Conservation (phyloP, 2,329 filamentous ascomycete species). For the Mollisiaceae sp. region DNA sequence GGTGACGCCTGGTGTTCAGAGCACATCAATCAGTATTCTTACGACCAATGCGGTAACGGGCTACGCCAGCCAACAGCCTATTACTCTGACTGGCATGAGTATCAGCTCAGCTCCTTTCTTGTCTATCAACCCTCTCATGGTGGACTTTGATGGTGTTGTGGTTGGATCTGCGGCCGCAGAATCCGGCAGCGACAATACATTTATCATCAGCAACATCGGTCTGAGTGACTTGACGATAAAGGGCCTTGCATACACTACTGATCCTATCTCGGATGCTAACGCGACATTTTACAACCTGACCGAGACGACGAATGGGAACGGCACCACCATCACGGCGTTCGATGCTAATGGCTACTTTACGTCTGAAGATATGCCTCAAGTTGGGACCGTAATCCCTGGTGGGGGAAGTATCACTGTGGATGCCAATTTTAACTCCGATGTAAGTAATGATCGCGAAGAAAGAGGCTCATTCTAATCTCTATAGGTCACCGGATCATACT, state of each 20-base stretch:
- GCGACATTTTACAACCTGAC: slow-evolving; percentile 19
- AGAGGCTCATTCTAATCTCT: neutral
- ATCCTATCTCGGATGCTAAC: slow-evolving; percentile 15
- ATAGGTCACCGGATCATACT: slow-evolving; percentile 23
- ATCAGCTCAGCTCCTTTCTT: slow-evolving; percentile 42
- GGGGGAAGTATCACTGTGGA: slow-evolving; percentile 35
- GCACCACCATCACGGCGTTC: slow-evolving; percentile 1
- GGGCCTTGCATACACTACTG: slow-evolving; percentile 36
- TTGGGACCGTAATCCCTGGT: slow-evolving; percentile 33
- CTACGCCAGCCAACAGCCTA: slow-evolving; percentile 42
- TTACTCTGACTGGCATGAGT: slow-evolving; percentile 42
- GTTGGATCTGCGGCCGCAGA: slow-evolving; percentile 36
- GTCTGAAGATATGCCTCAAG: slow-evolving; percentile 22
- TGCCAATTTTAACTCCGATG: slow-evolving; percentile 34
- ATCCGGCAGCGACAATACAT: slow-evolving; percentile 34
- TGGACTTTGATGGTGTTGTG: slow-evolving; percentile 44
- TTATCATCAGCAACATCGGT: slow-evolving; percentile 43
- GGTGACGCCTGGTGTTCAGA: slow-evolving; percentile 40
- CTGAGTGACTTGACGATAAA: slow-evolving; percentile 40
- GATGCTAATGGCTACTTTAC: slow-evolving; percentile 21
- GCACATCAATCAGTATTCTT: slow-evolving; percentile 41
- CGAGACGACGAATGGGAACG: slow-evolving; percentile 5
- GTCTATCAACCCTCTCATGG: slow-evolving; percentile 39
- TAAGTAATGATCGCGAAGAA: slow-evolving; percentile 8
- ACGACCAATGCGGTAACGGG: slow-evolving; percentile 43